Evolutionary conservation across 106 monocot species (phyloP), one percentile per base, ranked within the genome.

Genomic region (Phalaenopsis equestris): DNA sequence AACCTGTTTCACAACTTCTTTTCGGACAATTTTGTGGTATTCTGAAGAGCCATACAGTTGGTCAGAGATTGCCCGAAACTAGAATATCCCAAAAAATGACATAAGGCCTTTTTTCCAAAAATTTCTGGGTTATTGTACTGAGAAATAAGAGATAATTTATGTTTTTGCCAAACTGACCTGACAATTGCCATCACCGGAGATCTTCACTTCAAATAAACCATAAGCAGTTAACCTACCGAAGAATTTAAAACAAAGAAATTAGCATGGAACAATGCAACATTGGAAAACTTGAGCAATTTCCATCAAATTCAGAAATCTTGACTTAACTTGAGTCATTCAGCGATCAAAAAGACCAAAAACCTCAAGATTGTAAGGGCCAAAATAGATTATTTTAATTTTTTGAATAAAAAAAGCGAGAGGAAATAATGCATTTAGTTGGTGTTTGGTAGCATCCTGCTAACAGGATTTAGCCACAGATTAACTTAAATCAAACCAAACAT

Each of bases 151-250:
- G 3, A 80, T 23, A 23, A 65, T 65, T 52, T 24, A 39, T 70
- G 36, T 70, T 70, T 14, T 19, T 38, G 58, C 14, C 41, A 49
- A 37, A 74, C 70, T 55, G 15, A 98, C 98, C 98, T 98, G 98
- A 80, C 98, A 98, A 86, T 98, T 94, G 10, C 98, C 98, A 84
- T 98, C 94, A 24, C 94, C 94, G 88, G 98, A 92, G 45, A 98
- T 91, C 55, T 88, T 91, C 48, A 93, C 88, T 91, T 98, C 98
- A 82, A 81, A 86, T 72, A 98, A 81, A 49, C 94, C 94, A 83
- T 98, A 88, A 16, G 81, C 89, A 88, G 85, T 83, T 77, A 98
- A 82, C 86, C 97, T 98, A 82, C 45, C 41, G 80, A 55, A 87
- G 19, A 81, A 77, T 83, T 67, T 52, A 76, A 42, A 48, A 49